Base-by-base conservation (phyloP, 768 basidiomycete species). In the Boletus pseudopeckii region DNA sequence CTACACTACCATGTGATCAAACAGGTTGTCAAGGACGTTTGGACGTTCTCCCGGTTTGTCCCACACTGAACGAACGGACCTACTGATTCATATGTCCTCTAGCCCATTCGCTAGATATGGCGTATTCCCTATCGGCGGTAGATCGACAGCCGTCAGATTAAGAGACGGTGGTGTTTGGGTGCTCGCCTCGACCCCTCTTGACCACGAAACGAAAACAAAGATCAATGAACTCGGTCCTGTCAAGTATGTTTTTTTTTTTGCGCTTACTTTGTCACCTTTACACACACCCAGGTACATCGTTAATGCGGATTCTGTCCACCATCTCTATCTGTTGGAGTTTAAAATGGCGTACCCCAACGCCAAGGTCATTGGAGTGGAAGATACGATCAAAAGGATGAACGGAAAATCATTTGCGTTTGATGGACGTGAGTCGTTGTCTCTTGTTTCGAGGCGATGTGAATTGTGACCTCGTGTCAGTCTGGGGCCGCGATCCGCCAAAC, bases 71-170 rank as follows among this genome's bases (percentile, higher is more conserved):
- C 33, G 40, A 45, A 36, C 15, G 20, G 32, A 30, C 40, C 9
- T 22, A 22, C 33, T 28, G 24, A 48, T 22, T 63, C 22, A 68
- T 56, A 30, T 18, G 28, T 47, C 32, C 28, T 52, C 38, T 52
- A 88, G 87, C 42, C 85, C 87, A 1, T 91, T 90, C 64, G 64
- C 79, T 13, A 80, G 90, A 40, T 82, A 79, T 54, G 81, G 83
- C 9, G 8, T 90, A 26, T 60, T 91, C 15, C 89, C 90, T 4
- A 72, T 93, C 28, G 93, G 93, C 1, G 91, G 92, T 18, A 76
- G 93, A 42, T 85, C 90, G 7, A 95, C 92, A 0, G 93, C 91
- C 0, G 75, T 95, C 61, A 82, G 78, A 69, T 75, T 94, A 22
- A 70, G 71, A 37, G 77, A 80, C 46, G 84, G 86, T 36, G 84